phyloP scores from a whole-genome alignment of 169 alveolate genomes.

The Cryptosporidium bovis region DNA sequence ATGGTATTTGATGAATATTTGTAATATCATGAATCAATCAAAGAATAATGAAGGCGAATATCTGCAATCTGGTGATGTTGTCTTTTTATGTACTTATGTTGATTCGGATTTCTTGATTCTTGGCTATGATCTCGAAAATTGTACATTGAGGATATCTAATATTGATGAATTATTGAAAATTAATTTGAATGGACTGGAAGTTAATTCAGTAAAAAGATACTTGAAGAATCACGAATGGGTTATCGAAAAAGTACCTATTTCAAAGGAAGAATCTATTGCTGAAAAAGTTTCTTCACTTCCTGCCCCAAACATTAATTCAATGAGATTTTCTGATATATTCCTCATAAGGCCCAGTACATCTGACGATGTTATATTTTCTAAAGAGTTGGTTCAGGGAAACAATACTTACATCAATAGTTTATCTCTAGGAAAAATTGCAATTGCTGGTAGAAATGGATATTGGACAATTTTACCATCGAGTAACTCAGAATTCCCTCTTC shows the following conservation, averaged over 20 bases:
- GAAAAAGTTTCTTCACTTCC: not conserved
- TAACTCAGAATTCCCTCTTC: not conserved
- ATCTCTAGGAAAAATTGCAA: not conserved
- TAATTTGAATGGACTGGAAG: not conserved
- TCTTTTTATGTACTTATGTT: conserved; percentile 7
- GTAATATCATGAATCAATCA: not conserved
- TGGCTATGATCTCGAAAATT: conserved; percentile 19
- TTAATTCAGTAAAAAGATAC: not conserved
- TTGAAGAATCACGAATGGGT: conserved; percentile 35
- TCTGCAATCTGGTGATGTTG: conserved; percentile 39
- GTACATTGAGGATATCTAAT: conserved; percentile 1
- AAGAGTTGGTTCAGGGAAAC: not conserved
- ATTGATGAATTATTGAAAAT: conserved; percentile 6
- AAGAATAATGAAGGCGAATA: not conserved
- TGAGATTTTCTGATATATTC: conserved; percentile 40
- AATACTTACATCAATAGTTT: conserved; percentile 2
- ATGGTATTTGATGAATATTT: conserved; percentile 10
- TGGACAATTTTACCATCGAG: conserved; percentile 28
- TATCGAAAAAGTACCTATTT: conserved; percentile 18
- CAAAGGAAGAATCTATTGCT: conserved; percentile 6
- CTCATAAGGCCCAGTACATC: not conserved
- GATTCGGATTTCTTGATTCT: conserved; percentile 6
- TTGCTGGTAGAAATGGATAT: conserved; percentile 29
- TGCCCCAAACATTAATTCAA: conserved; percentile 35
- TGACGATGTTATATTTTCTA: conserved; percentile 5